These are phyloP conservation scores for Mycena epipterygia DNA, from an alignment of 768 basidiomycete species.

Conservation along the genomic window DNA sequence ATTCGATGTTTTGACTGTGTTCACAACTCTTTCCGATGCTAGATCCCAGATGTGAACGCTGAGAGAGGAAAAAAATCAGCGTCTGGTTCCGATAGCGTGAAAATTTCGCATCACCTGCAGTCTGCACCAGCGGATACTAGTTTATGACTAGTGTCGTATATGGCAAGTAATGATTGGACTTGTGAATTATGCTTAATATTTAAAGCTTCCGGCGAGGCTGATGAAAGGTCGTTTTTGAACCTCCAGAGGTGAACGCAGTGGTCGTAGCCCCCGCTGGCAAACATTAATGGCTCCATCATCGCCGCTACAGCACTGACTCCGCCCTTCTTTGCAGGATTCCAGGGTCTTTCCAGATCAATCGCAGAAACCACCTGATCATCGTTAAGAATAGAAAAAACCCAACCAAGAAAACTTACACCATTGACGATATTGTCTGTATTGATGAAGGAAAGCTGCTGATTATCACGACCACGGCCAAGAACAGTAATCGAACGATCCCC, in stretches of 20 bases:
- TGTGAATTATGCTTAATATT: slow-evolving; percentile 58
- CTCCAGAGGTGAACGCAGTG: slow-evolving; percentile 64
- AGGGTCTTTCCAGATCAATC: slow-evolving; percentile 42
- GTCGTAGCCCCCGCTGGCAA: slow-evolving; percentile 66
- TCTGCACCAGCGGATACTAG: slow-evolving; percentile 64
- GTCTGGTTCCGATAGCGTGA: too few species aligned
- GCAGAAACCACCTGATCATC: slow-evolving; percentile 21
- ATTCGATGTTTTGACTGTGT: slow-evolving; percentile 58
- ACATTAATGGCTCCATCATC: slow-evolving; percentile 55
- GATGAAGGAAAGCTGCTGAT: slow-evolving; percentile 48
- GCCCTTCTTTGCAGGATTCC: slow-evolving; percentile 51
- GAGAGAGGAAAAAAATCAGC: not conserved
- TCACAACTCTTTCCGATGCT: slow-evolving; percentile 57
- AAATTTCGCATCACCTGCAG: slow-evolving; percentile 41
- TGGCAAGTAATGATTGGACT: slow-evolving; percentile 58
- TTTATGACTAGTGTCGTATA: slow-evolving; percentile 62
- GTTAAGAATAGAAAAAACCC: not conserved
- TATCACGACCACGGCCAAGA: slow-evolving; percentile 56
- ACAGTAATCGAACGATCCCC: slow-evolving; percentile 44
- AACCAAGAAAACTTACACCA: slow-evolving; percentile 37
- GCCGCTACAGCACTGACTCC: slow-evolving; percentile 60
- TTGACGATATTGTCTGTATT: slow-evolving; percentile 27
- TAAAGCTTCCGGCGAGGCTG: slow-evolving; percentile 47
- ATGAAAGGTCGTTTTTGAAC: slow-evolving; percentile 48
- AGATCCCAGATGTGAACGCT: slow-evolving; percentile 61